Conservation (phyloP, 108 stramenopile genomes). For the Nitzschia sp. region DNA sequence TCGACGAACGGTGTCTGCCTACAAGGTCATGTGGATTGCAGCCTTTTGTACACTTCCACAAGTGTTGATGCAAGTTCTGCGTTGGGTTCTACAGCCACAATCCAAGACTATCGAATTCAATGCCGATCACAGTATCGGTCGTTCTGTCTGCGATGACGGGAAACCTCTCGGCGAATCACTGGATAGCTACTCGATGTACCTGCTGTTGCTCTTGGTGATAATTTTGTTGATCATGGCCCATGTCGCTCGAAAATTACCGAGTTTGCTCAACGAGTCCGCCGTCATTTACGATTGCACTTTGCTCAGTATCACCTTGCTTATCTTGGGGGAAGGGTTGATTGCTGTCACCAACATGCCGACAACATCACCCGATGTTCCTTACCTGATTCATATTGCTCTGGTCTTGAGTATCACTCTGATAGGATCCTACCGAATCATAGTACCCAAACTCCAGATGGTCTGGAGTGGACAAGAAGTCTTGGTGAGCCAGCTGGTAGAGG, state of each 20-base stretch:
- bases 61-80: constrained; percentile 13
- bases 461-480: constrained; percentile 17
- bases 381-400: constrained; percentile 10
- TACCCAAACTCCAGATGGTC: constrained; percentile 24
- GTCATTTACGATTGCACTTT: constrained; percentile 16
- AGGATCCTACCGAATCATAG: constrained; percentile 6
- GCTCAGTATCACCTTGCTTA: constrained; percentile 3
- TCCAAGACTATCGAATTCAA: constrained; percentile 2
- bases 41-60: constrained; percentile 15
- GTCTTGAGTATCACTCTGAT: constrained; percentile 6
- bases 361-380: constrained; percentile 20
- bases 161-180: neutral
- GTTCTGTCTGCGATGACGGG: neutral
- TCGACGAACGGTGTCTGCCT: constrained; percentile 6
- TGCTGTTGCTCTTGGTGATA: constrained; percentile 7
- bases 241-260: constrained; percentile 19
- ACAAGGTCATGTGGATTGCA: constrained; percentile 4
- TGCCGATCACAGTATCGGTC: constrained; percentile 7
- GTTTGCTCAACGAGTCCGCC: constrained; percentile 29
- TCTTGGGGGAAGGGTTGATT: constrained; percentile 8
- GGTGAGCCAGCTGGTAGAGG: constrained; percentile 16
- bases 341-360: constrained; percentile 1
- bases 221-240: constrained; percentile 24
- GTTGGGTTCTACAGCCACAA: constrained; percentile 1
- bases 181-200: neutral